A percentile compares a stretch with the other conserved stretches of the same genome.
Conservation (phyloP, 164 flowering plant genomes). For the Litsea cubeba region DNA sequence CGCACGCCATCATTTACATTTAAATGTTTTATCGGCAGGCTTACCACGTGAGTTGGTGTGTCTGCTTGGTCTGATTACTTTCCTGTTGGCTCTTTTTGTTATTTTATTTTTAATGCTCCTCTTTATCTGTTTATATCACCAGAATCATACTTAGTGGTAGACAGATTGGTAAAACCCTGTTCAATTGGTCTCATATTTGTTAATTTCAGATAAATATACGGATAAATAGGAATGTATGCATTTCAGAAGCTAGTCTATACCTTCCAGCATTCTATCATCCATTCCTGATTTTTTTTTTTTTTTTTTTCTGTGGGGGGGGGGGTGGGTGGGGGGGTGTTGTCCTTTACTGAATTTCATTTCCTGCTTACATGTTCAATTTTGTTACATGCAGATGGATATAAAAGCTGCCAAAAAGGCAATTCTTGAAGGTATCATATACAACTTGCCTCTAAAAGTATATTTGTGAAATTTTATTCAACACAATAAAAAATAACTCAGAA, state of each 20-base stretch:
- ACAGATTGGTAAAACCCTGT: not conserved
- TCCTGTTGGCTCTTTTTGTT: constrained; percentile 3
- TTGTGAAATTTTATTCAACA: too few species aligned
- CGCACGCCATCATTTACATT: constrained; percentile 72
- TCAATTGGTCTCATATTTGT: not conserved
- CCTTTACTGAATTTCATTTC: not conserved
- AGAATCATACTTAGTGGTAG: not conserved
- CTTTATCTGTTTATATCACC: not conserved
- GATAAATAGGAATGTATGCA: not conserved
- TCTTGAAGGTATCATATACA: constrained; percentile 53
- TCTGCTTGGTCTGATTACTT: constrained; percentile 31
- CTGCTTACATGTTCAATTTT: constrained; percentile 9
- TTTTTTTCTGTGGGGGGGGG: too few species aligned
- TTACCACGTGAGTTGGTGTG: constrained; percentile 98
- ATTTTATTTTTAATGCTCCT: not conserved
- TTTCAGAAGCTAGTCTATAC: not conserved
- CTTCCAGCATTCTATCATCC: not conserved
- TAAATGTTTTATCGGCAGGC: constrained; percentile 73
- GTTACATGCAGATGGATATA: constrained; percentile 58
- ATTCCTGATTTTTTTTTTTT: too few species aligned
- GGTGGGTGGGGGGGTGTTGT: too few species aligned
- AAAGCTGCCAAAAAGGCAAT: constrained; percentile 85
- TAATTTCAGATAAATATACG: too few species aligned
- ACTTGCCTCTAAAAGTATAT: not conserved
- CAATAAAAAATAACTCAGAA: too few species aligned